Evolutionary conservation across 768 basidiomycete genomes (phyloP).

Genomic region (Naganishia onofrii): DNA sequence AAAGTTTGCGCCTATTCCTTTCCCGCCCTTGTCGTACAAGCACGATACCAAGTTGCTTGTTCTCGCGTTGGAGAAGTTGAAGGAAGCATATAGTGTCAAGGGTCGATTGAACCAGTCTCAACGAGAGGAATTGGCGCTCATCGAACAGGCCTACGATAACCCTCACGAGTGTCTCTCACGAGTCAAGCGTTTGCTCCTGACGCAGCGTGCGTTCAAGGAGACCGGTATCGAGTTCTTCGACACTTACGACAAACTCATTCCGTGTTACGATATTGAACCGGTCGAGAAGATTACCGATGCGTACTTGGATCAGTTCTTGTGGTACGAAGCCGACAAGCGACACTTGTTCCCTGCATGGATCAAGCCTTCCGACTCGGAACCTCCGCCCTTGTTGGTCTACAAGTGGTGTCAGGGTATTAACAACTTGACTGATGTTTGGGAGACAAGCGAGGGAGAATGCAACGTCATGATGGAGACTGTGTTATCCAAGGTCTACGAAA

Average conservation of each 20-base stretch:
- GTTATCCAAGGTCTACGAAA: constrained; percentile 95
- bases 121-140: constrained; percentile 93
- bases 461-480: constrained; percentile 99
- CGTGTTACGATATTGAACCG: constrained; percentile 98
- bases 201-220: constrained; percentile 98
- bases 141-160: constrained; percentile 99
- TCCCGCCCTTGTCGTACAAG: constrained; percentile 98
- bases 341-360: constrained; percentile 99
- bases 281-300: constrained; percentile 99
- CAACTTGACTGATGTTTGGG: constrained; percentile 97
- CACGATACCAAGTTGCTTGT: constrained; percentile 98
- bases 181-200: constrained; percentile 93
- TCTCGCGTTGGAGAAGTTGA: constrained; percentile 92
- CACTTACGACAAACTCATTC: constrained; percentile 70
- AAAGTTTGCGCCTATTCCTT: constrained; percentile 78
- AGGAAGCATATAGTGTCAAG: constrained; percentile 98
- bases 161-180: constrained; percentile 98
- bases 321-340: constrained; percentile 98
- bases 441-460: constrained; percentile 95
- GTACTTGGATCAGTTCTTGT: constrained; percentile 97
- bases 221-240: constrained; percentile 69
- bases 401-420: constrained; percentile 99
- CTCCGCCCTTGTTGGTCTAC: constrained; percentile 92
- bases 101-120: constrained; percentile 97
- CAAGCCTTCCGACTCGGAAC: constrained; percentile 96